Percentiles rank a stretch among this genome's conserved stretches.
Conservation (phyloP, 768 basidiomycete genomes). For the Mycena haematopus region DNA sequence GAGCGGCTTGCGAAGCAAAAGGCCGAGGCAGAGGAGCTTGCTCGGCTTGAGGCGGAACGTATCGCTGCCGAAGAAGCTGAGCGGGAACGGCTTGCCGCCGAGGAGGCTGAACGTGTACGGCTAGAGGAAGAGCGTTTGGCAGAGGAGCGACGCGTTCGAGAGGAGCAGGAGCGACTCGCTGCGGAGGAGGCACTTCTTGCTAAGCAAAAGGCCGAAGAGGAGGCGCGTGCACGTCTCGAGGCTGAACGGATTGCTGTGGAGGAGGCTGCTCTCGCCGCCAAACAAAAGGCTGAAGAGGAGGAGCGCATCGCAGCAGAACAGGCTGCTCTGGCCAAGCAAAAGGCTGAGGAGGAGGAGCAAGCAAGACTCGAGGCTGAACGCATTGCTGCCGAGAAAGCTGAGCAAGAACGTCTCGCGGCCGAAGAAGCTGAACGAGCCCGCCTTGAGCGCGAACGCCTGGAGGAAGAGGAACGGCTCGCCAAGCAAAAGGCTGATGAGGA, state of each 20-base stretch:
- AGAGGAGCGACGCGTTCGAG: neutral
- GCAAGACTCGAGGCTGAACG: no score
- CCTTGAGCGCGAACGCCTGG: no score
- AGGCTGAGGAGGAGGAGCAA: no score
- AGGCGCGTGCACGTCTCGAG: neutral
- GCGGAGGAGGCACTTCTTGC: conserved; percentile 1
- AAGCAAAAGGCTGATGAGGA: neutral
- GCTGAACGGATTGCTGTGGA: neutral
- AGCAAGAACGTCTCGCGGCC: neutral
- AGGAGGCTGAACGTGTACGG: conserved; percentile 6
- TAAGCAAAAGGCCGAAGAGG: conserved; percentile 7
- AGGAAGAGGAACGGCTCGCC: neutral
- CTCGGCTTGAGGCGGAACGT: conserved; percentile 11
- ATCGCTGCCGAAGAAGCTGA: conserved; percentile 12
- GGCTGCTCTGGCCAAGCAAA: no score
- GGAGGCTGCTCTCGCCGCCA: neutral
- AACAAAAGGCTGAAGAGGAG: neutral
- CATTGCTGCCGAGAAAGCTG: neutral
- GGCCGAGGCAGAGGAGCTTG: conserved; percentile 11
- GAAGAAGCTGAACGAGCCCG: neutral
- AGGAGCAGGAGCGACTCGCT: neutral
- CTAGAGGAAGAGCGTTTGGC: conserved; percentile 13
- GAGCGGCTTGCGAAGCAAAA: conserved; percentile 5
- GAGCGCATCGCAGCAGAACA: neutral
- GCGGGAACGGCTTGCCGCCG: conserved; percentile 10